Percentiles rank a stretch among this genome's conserved stretches.
Conservation (phyloP, 306 rosid species). For the Cicer chorassanicum region DNA sequence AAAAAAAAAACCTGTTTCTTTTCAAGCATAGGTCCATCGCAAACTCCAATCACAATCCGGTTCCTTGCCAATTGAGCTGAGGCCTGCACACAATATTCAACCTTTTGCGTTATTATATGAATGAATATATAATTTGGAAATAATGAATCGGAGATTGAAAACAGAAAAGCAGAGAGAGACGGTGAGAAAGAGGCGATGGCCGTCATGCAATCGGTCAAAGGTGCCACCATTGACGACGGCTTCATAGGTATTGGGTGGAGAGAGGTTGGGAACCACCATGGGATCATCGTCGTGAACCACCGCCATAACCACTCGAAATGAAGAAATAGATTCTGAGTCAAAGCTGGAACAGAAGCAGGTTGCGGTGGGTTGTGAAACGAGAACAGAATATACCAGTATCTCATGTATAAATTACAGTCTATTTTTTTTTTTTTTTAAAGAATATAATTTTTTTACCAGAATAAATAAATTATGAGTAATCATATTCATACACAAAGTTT, state of each 20-base stretch:
- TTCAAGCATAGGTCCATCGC: slow-evolving; percentile 86
- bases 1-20: slow-evolving; percentile 67
- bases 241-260: slow-evolving; percentile 75
- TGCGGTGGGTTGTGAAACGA: not conserved
- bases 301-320: slow-evolving; percentile 52
- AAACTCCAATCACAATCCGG: slow-evolving; percentile 78
- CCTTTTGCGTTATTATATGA: not conserved
- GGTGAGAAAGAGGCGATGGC: slow-evolving; percentile 91
- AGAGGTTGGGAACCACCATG: slow-evolving; percentile 51
- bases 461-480: too few relatives aligned
- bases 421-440: too few relatives aligned
- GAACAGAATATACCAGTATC: not conserved
- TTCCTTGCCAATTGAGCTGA: slow-evolving; percentile 70
- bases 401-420: too few relatives aligned
- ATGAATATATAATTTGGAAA: not conserved
- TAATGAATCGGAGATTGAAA: not conserved
- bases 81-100: slow-evolving; percentile 55
- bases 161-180: slow-evolving; percentile 41
- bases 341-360: not conserved
- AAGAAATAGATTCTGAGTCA: slow-evolving; percentile 1
- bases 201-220: slow-evolving; percentile 88
- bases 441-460: too few relatives aligned
- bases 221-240: slow-evolving; percentile 94
- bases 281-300: slow-evolving; percentile 59
- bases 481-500: too few relatives aligned